Evolutionary conservation across 306 rosid genomes (phyloP).

Genomic region (Trifolium subterraneum): DNA sequence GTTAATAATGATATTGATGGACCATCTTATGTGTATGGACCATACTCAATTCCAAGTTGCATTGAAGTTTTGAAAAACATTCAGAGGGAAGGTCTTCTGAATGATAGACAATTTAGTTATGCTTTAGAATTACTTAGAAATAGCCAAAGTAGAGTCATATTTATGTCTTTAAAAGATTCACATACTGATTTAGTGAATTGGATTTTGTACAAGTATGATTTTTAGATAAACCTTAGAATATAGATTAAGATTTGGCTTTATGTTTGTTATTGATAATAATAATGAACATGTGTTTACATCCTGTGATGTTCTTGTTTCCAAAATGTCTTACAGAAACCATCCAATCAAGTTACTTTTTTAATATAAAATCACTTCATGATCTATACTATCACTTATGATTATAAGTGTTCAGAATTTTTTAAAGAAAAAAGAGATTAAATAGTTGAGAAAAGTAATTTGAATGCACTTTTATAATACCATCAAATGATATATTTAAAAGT

Average conservation of each 20-base stretch:
- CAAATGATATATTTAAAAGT: too few species aligned
- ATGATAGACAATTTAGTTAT: conserved; percentile 4
- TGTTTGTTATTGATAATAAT: background rate
- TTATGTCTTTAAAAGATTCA: conserved; percentile 8
- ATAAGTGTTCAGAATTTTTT: too few species aligned
- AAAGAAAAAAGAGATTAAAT: too few species aligned
- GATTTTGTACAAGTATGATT: conserved; percentile 5
- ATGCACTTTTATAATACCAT: too few species aligned
- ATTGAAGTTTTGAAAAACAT: background rate
- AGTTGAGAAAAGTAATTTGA: too few species aligned
- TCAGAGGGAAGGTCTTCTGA: background rate
- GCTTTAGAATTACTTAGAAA: conserved; percentile 21
- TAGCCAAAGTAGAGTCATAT: background rate
- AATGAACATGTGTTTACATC: too few species aligned
- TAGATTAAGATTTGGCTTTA: background rate
- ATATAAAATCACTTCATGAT: too few species aligned
- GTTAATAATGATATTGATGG: background rate
- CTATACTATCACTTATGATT: too few species aligned
- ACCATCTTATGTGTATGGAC: background rate
- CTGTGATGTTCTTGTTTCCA: too few species aligned
- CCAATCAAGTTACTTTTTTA: too few species aligned
- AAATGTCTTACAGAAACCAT: too few species aligned
- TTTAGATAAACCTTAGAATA: background rate
- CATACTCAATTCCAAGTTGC: conserved; percentile 11
- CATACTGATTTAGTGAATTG: background rate